phyloP scores from a whole-genome alignment of 768 basidiomycete genomes.

The Trichaptum fuscoviolaceum region DNA sequence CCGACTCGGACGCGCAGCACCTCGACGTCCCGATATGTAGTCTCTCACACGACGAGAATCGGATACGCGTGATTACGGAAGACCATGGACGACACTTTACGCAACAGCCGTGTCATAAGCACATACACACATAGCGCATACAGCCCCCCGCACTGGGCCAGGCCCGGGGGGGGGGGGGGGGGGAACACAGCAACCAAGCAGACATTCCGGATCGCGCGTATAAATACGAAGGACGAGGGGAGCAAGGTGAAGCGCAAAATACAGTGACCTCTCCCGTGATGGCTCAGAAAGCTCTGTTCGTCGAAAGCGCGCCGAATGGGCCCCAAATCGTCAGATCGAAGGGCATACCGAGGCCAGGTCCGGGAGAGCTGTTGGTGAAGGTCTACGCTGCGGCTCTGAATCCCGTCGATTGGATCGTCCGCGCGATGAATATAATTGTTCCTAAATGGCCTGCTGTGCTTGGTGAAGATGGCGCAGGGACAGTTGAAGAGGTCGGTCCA shows the following conservation, averaged over 20 bases:
- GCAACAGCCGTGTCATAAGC: not conserved
- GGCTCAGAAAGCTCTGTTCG: not conserved
- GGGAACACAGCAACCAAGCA: no score
- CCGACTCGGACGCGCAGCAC: not conserved
- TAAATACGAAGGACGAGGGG: not conserved
- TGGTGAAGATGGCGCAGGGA: constrained; percentile 43
- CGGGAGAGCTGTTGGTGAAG: constrained; percentile 38
- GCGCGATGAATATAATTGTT: constrained; percentile 12
- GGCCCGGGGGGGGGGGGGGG: no score
- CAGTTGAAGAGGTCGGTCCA: constrained; percentile 45
- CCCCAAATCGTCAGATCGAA: not conserved
- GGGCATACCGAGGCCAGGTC: constrained; percentile 28
- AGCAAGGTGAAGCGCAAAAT: not conserved
- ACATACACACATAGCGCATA: not conserved
- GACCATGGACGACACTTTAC: not conserved
- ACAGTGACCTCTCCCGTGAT: not conserved
- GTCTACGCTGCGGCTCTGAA: constrained; percentile 37
- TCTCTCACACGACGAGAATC: not conserved
- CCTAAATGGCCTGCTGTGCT: constrained; percentile 18
- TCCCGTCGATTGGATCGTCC: constrained; percentile 27
- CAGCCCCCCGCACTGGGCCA: no score
- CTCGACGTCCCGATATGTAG: no score
- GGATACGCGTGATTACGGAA: not conserved
- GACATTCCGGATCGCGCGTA: not conserved
- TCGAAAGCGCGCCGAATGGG: not conserved